Base-by-base conservation (phyloP, 2,329 filamentous ascomycete species). In the Fusarium aywerte region DNA sequence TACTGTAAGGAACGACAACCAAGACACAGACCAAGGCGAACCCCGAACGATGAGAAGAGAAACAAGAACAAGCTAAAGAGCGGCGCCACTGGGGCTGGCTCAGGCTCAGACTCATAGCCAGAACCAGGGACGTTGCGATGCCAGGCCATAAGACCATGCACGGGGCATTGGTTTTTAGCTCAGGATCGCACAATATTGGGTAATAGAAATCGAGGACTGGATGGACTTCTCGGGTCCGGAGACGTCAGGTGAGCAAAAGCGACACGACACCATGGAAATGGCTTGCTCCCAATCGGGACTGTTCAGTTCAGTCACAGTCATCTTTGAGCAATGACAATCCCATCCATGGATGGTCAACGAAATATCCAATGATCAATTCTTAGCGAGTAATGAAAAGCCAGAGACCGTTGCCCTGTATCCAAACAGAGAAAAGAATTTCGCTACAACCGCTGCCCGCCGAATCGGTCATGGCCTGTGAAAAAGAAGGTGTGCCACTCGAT, bases 131-230 rank as follows among this genome's bases (percentile, higher is more conserved):
- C 61, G 55, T 62, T 48, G 27, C 21, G 20, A 35, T 48, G 21
- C 16, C 27, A 45, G 45, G 31, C 45, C 31, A 38, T 36, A 12
- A n/a, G n/a, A 27, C 45, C 62, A 73, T 70, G 70, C 63, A 69
- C 72, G 57, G 69, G 66, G 63, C 70, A 75, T 53, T 47, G 58
- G 51, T 16, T 58, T n/a, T 75, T 76, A 74, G 74, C 74, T 75
- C 68, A 70, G 68, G 67, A 70, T 67, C 68, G 70, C 69, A 68
- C 70, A 74, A 70, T 69, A 83, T 83, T 83, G 79, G 74, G 81
- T 83, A 83, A 83, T 83, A 71, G 72, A 83, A 83, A 83, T 78
- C 74, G 74, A 76, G 75, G 74, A 76, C 76, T 80, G 79, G 77
- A 76, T 80, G 79, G 77, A 75, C 70, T 61, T 72, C 32, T 65